A percentile compares a stretch with the other conserved stretches of the same genome.
Evolutionary conservation across 208 protist genomes (phyloP).

Genomic region (Leishmania tarentolae): DNA sequence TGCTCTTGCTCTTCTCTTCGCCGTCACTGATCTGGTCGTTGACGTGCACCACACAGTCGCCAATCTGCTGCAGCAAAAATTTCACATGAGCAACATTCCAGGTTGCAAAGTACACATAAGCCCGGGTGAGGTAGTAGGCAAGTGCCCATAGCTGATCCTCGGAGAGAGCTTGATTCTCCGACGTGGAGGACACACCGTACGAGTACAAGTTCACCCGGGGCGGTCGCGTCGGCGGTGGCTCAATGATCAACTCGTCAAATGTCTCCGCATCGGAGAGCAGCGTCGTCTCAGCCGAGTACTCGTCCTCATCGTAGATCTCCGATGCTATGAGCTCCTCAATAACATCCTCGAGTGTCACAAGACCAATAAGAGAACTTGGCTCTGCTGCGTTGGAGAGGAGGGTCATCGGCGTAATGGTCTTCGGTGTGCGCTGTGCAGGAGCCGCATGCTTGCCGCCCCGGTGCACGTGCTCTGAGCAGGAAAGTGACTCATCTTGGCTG

Average conservation of each 20-base stretch:
- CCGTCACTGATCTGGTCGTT: slow-evolving; percentile 7
- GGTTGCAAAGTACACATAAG: slow-evolving; percentile 62
- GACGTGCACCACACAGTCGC: slow-evolving; percentile 46
- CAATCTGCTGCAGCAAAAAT: slow-evolving; percentile 58
- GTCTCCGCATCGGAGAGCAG: slow-evolving; percentile 20
- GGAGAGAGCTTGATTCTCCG: slow-evolving; percentile 26
- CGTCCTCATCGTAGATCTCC: slow-evolving; percentile 87
- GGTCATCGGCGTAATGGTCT: slow-evolving; percentile 22
- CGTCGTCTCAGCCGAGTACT: slow-evolving; percentile 30
- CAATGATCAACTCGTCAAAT: slow-evolving; percentile 7
- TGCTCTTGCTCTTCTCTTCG: slow-evolving; percentile 8
- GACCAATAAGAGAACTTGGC: slow-evolving; percentile 32
- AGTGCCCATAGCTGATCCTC: slow-evolving; percentile 75
- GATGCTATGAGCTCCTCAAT: slow-evolving; percentile 72
- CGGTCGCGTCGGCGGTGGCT: slow-evolving; percentile 7
- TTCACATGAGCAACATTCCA: slow-evolving; percentile 64
- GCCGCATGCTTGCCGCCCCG: neutral
- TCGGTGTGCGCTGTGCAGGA: neutral
- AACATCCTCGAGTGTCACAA: slow-evolving; percentile 83
- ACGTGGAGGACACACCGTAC: slow-evolving; percentile 31
- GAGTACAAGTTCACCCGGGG: slow-evolving; percentile 84
- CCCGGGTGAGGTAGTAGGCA: slow-evolving; percentile 56
- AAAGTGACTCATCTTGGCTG: neutral
- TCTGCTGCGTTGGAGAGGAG: slow-evolving; percentile 16
- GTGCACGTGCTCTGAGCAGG: neutral